phyloP scores from a whole-genome alignment of 257 asterid genomes.

The Solanum boliviense region DNA sequence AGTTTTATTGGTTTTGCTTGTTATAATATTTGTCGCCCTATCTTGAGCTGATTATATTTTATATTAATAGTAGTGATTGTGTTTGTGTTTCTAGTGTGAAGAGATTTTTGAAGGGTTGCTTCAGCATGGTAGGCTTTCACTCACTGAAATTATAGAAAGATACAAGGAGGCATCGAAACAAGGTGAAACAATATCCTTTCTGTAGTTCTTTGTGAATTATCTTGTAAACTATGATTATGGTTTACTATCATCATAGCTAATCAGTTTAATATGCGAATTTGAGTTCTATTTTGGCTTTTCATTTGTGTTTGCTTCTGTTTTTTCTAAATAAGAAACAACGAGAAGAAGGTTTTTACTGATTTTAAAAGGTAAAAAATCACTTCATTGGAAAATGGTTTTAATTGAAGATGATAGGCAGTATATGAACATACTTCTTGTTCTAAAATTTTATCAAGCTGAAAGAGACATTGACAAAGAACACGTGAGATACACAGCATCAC shows the following conservation, averaged over 20 bases:
- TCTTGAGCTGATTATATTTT: neutral
- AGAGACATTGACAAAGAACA: neutral
- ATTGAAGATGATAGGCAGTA: neutral
- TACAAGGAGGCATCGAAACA: conserved; percentile 34
- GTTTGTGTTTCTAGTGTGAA: conserved; percentile 39
- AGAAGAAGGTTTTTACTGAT: neutral
- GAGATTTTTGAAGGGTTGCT: conserved; percentile 57
- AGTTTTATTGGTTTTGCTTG: neutral
- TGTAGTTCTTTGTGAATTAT: neutral
- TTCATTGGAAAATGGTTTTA: neutral
- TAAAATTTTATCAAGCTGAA: neutral
- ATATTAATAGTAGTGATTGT: conserved; percentile 1
- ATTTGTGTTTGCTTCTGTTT: neutral
- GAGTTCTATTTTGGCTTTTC: neutral
- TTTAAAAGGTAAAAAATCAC: neutral
- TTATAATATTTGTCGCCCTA: neutral
- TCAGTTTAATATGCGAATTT: neutral
- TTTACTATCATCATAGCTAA: neutral
- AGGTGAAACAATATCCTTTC: conserved; percentile 13
- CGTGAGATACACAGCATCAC: neutral
- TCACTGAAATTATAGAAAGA: conserved; percentile 55
- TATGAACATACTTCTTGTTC: neutral
- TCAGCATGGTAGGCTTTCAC: conserved; percentile 88
- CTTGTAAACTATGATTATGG: neutral
- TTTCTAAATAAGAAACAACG: neutral